Conservation (phyloP, 164 flowering plant species). For the Liquidambar formosana region DNA sequence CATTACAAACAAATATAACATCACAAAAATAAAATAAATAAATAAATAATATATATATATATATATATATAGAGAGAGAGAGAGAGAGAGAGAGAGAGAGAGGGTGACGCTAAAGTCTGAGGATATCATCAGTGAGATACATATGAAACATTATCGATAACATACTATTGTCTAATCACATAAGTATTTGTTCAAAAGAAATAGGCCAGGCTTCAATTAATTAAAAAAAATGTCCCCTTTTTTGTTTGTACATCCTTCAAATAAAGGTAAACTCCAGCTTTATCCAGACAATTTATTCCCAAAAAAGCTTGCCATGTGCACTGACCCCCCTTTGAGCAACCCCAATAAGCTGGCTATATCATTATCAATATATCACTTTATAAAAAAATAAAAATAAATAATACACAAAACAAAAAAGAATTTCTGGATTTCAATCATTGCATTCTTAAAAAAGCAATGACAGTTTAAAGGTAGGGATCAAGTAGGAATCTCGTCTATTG, state of each 20-base stretch:
- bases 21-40: no score
- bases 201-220: not conserved
- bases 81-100: not conserved
- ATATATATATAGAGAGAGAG: no score
- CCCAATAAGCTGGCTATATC: slow-evolving; percentile 5
- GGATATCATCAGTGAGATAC: not conserved
- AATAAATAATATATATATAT: not conserved
- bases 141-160: not conserved
- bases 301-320: slow-evolving; percentile 31
- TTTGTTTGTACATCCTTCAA: not conserved
- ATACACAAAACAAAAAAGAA: slow-evolving; percentile 7
- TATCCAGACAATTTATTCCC: slow-evolving; percentile 1
- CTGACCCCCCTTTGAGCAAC: slow-evolving; percentile 15
- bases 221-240: not conserved
- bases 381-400: not conserved
- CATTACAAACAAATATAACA: not conserved
- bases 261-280: not conserved
- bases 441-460: slow-evolving; percentile 12
- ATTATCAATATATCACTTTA: not conserved
- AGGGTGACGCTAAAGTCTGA: not conserved
- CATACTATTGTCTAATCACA: slow-evolving; percentile 3
- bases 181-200: not conserved
- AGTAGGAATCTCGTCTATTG: slow-evolving; percentile 18
- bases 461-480: slow-evolving; percentile 25
- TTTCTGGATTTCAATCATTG: slow-evolving; percentile 29